Evolutionary conservation across 306 rosid genomes (phyloP), one percentile per base, ranked within the genome.

Genomic region (Malus orientalis): DNA sequence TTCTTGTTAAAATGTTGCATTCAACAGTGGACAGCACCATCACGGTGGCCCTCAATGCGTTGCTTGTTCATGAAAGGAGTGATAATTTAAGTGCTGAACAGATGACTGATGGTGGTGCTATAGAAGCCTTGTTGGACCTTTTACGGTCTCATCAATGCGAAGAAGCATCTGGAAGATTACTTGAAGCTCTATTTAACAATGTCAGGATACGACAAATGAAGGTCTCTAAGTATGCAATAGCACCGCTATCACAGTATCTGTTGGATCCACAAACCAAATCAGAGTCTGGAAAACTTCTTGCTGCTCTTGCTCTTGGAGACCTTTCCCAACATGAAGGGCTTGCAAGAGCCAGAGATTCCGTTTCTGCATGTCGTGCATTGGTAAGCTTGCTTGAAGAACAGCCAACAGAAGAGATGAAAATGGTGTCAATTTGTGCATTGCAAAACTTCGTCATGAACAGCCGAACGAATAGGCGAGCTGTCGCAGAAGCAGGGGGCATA

Each of bases 401-500:
- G 82, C 88, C 95, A 25, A 90, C 96, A 47, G 98, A 95, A 90
- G 98, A 92, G 88, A 92, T 95, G 98, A 88, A 81, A 84, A 85
- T 82, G 93, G 98, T 95, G 75, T 89, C 98, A 57, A 89, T 89
- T 71, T 95, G 98, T 79, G 98, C 97, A 14, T 82, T 95, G 87
- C 98, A 95, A 81, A 95, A 92, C 87, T 95, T 95, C 74, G 97
- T 92, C 87, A 90, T 95, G 97, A 90, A 82, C 84, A 92, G 98
- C 86, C 87, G 96, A 90, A 92, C 98, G 13, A 95, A 95, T 78
- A 84, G 97, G 84, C 91, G 98, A 67, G 98, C 98, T 55, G 97
- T 95, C 57, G 98, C 98, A 15, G 98, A 95, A 85, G 97, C 98
- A 25, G 98, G 98, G 78, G 98, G 98, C 69, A 90, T 95, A 77